phyloP scores from a whole-genome alignment of 306 rosid genomes.

The Astragalus membranaceus region DNA sequence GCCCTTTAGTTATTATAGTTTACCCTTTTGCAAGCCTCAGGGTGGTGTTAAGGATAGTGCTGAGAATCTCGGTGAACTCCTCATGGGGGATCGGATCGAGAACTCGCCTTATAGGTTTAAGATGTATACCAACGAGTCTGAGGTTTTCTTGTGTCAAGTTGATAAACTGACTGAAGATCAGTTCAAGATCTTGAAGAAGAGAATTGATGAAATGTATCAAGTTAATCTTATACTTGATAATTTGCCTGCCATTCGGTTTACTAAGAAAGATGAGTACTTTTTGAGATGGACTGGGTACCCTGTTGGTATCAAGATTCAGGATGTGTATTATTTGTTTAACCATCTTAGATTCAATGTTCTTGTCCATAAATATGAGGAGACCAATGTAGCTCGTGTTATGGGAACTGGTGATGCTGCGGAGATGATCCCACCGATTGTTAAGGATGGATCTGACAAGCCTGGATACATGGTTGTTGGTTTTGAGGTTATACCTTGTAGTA shows the following conservation, averaged over 20 bases:
- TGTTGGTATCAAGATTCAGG: conserved; percentile 82
- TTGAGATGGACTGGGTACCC: conserved; percentile 91
- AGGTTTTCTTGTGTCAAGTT: conserved; percentile 58
- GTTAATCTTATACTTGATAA: conserved; percentile 63
- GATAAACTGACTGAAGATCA: conserved; percentile 53
- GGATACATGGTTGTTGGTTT: conserved; percentile 97
- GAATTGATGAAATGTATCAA: conserved; percentile 97
- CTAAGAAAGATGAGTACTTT: conserved; percentile 68
- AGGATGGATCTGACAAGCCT: conserved; percentile 46
- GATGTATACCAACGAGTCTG: conserved; percentile 64
- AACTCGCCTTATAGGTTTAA: conserved; percentile 76
- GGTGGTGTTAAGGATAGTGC: conserved; percentile 88
- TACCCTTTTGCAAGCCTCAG: conserved; percentile 71
- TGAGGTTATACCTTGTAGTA: conserved; percentile 90
- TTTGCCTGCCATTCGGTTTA: conserved; percentile 83
- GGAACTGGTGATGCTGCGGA: conserved; percentile 90
- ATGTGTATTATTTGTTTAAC: conserved; percentile 72
- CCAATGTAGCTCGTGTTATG: conserved; percentile 83
- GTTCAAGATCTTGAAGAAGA: conserved; percentile 67
- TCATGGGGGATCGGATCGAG: conserved; percentile 97
- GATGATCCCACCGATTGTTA: conserved; percentile 48
- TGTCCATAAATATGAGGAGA: conserved; percentile 84
- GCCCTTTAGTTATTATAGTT: conserved; percentile 87
- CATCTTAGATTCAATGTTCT: conserved; percentile 87
- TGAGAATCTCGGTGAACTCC: conserved; percentile 98